Evolutionary conservation across 306 rosid species (phyloP).

Genomic region (Castanospermum australe): DNA sequence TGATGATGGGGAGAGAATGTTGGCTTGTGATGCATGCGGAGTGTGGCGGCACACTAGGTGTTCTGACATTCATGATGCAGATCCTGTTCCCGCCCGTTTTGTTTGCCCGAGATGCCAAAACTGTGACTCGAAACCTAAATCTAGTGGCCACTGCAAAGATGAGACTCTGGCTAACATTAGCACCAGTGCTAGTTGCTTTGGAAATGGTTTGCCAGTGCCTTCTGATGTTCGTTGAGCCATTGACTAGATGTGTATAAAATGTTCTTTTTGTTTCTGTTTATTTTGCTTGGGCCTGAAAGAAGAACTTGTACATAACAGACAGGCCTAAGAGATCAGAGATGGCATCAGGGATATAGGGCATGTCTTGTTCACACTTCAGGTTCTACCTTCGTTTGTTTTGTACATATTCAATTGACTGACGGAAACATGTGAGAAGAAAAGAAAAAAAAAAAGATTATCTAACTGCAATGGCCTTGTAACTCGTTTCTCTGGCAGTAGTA

Average conservation of each 20-base stretch:
- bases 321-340: constrained; percentile 21
- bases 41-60: constrained; percentile 95
- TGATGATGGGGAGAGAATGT: constrained; percentile 97
- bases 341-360: constrained; percentile 21
- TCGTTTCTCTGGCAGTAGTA: too few relatives aligned
- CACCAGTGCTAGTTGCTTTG: constrained; percentile 39
- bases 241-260: constrained; percentile 13
- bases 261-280: background rate
- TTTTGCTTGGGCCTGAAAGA: constrained; percentile 32
- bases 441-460: background rate
- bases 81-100: constrained; percentile 68
- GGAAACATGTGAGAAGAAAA: constrained; percentile 4
- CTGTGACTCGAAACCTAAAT: constrained; percentile 27
- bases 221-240: constrained; percentile 41
- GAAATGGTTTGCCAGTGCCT: constrained; percentile 42
- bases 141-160: constrained; percentile 52
- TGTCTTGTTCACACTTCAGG: constrained; percentile 30
- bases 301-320: constrained; percentile 48
- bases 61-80: constrained; percentile 62
- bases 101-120: constrained; percentile 69
- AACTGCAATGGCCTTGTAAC: background rate
- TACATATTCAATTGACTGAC: constrained; percentile 23
- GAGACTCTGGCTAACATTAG: constrained; percentile 44
- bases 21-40: constrained; percentile 84
- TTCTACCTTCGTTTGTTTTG: constrained; percentile 13